Evolutionary conservation across 495 filamentous ascomycete genomes (phyloP).

Genomic region (Neurospora intermedia): DNA sequence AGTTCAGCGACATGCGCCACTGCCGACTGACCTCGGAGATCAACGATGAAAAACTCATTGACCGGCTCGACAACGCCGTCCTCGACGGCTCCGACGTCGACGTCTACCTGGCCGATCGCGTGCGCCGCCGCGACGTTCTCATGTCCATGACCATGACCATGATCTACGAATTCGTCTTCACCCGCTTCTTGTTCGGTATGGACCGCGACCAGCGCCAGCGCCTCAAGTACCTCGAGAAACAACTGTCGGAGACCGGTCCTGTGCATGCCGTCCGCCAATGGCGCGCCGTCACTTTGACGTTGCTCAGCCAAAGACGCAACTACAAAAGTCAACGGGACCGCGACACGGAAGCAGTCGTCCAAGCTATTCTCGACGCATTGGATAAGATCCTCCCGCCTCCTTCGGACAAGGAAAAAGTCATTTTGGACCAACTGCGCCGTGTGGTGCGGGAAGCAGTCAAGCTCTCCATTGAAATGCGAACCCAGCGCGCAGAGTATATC

Average conservation of each 20-base stretch:
- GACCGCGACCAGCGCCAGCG: constrained; percentile 95
- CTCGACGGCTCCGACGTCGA: constrained; percentile 90
- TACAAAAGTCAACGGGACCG: constrained; percentile 67
- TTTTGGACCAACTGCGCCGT: constrained; percentile 69
- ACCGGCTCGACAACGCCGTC: constrained; percentile 84
- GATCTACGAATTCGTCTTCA: constrained; percentile 97
- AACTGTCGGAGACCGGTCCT: constrained; percentile 75
- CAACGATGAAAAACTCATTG: constrained; percentile 77
- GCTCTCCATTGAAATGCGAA: constrained; percentile 91
- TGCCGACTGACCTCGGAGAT: constrained; percentile 74
- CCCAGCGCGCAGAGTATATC: constrained; percentile 88
- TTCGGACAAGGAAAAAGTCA: constrained; percentile 56
- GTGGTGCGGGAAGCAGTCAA: constrained; percentile 75
- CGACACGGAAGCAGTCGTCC: constrained; percentile 82
- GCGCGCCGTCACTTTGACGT: constrained; percentile 85
- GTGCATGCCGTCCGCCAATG: constrained; percentile 80
- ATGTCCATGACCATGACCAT: constrained; percentile 97
- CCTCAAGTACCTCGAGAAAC: constrained; percentile 86
- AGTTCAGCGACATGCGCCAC: constrained; percentile 79
- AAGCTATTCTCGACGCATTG: constrained; percentile 72
- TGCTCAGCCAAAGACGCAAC: constrained; percentile 63
- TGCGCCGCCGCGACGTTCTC: constrained; percentile 80
- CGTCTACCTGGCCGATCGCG: constrained; percentile 70
- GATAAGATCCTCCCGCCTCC: constrained; percentile 74
- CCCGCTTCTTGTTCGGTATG: constrained; percentile 95